These are phyloP conservation scores for Nakazawaea sp. DNA, from an alignment of 805 yeast species.

Conservation along the genomic window DNA sequence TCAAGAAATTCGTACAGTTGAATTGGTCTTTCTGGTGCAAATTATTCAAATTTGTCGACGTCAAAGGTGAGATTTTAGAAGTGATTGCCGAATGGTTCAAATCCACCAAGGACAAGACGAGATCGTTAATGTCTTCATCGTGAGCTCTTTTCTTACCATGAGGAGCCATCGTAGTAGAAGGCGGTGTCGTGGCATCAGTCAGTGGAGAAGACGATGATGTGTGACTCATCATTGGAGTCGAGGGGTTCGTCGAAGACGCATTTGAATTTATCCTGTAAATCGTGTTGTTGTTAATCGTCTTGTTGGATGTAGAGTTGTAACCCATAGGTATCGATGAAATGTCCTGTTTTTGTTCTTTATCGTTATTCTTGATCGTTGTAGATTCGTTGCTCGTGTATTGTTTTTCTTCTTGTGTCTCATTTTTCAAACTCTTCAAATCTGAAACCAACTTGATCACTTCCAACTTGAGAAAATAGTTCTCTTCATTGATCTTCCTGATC, in stretches of 20 bases:
- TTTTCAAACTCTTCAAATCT: constrained; percentile 30
- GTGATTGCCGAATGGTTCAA: constrained; percentile 19
- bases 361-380: not conserved
- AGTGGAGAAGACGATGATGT: constrained; percentile 6
- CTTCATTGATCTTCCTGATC: constrained; percentile 35
- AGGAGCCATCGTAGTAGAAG: constrained; percentile 1
- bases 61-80: constrained; percentile 5
- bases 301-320: constrained; percentile 5
- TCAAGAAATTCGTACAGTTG: constrained; percentile 6
- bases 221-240: constrained; percentile 5
- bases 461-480: constrained; percentile 34
- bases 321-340: constrained; percentile 7
- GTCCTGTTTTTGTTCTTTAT: constrained; percentile 1
- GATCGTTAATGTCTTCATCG: constrained; percentile 28
- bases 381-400: not conserved
- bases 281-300: constrained; percentile 9
- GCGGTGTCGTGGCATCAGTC: constrained; percentile 7
- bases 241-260: constrained; percentile 4
- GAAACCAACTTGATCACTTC: constrained; percentile 38
- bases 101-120: constrained; percentile 26
- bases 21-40: constrained; percentile 1
- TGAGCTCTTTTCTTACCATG: constrained; percentile 20
- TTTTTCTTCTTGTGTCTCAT: constrained; percentile 11
- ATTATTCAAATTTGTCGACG: constrained; percentile 5
- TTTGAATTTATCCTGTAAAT: constrained; percentile 9